Evolutionary conservation across 1,139 yeast species (phyloP), one percentile per base, ranked within the genome.

Genomic region (Spathaspora sp.): DNA sequence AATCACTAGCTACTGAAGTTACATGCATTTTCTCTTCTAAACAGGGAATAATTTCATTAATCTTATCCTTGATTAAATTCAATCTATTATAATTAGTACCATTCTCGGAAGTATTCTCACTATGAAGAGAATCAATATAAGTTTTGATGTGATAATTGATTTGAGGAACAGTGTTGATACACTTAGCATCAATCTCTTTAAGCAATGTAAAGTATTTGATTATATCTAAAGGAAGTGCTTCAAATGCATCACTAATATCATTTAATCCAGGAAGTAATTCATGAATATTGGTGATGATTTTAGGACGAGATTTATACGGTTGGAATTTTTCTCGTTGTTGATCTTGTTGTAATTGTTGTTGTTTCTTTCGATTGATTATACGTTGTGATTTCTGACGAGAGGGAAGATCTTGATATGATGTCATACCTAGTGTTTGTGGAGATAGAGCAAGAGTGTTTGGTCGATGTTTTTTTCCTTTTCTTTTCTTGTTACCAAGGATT

Each of bases 11-110:
- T 34, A 89, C 86, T 1, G 93, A 85, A 2, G 98, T 95, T 34
- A 93, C 97, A 62, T 93, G 97, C 95, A 93, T 90, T 67, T 93
- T 93, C 63, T 93, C 98, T 61, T 93, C 99, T 49, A 93, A 70
- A 54, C 97, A 89, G 0, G 98, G 98, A 71, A 93, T 83, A 44
- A 93, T 75, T 50, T 88, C 96, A 54, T 78, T 80, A 49, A 84
- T 68, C 46, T 73, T 66, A 45, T 69, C 66, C 47, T 78, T 74
- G 43, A 82, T 78, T n/a, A 51, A 47, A 34, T 38, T 57, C 60
- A 47, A 67, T 57, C 50, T 66, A 11, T 25, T 34, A 16, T 43
- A 13, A 15, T 51, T 39, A 38, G 37, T 16, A 45, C 48, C 17
- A 29, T 29, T 41, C 13, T 47, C 49, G 11, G 47, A 48, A 17